Base-by-base conservation (phyloP, 2,329 filamentous ascomycete species). In the Ustulina deusta region DNA sequence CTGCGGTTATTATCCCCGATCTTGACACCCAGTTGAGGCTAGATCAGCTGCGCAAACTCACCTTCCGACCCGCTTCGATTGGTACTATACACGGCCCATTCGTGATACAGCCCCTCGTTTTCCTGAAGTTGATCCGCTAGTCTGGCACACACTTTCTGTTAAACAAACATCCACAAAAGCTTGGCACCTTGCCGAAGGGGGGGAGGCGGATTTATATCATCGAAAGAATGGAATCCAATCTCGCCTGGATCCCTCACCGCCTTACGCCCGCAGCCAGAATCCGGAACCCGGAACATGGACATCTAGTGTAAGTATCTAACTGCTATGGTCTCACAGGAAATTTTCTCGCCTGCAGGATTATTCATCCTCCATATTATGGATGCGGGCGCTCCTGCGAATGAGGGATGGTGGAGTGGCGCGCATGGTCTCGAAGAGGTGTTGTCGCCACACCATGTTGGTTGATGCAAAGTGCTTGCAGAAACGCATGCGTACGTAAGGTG, bases 81-180 rank as follows among this genome's bases (percentile, higher is more conserved):
- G 42, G 20, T 34, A 61, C 57, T 51, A 29, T 52, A 54, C 22
- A 46, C 59, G 40, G 42, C 25, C 17, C 20, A 36, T 59, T 48
- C 58, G 46, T 66, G 27, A 52, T 58, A 44, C 52, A 42, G 40
- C 64, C 68, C 64, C 61, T 69, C 65, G 58, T 65, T 65, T 61
- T 36, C 65, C 42, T 46, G 57, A 49, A 32, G 61, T 62, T 27
- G 65, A 62, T 62, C 65, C 68, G 61, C 61, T 34, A 48, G 49
- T 42, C 40, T 68, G 61, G 65, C 57, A 62, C 57, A 56, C 58
- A 60, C 61, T 40, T 54, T 44, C 40, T 22, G 57, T 66, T 44
- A 44, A 46, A 62, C 52, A 59, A 64, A 59, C 38, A 60, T 49
- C 51, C 52, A 52, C 44, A 20, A 55, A 64, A 51, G 52, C 68